Evolutionary conservation across 2,329 filamentous ascomycete species (phyloP), one percentile per base, ranked within the genome.

Genomic region (Stylonectria norvegica): DNA sequence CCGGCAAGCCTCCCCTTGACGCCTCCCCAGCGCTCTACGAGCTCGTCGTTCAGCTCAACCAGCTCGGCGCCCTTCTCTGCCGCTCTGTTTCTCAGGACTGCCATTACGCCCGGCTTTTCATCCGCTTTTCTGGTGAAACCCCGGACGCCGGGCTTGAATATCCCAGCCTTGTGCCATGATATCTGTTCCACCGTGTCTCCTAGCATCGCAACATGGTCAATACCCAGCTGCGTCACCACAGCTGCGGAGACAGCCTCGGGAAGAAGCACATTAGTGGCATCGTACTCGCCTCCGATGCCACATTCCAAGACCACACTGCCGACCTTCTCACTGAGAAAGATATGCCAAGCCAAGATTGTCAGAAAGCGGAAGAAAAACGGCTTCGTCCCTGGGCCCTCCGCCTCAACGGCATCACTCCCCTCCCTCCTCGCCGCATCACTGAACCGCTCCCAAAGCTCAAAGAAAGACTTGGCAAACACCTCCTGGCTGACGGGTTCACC

Each of bases 341-440:
- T 76, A 57, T 95, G 89, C 55, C 95, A 79, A 2, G 90, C 90
- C 69, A 96, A 77, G 25, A 98, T 73, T 0, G 91, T 96, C 58
- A 98, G 64, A 59, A 87, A 96, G 19, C 91, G 84, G 63, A 97
- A 97, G 65, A 94, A 97, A 36, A 89, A 86, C 0, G 93, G 93
- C 62, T 94, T 95, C 2, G 79, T 78, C 1, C 64, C 66, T 0
- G 81, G 72, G 0, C 79, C 78, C 11, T 72, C 72, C 0, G 71
- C 65, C 11, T 71, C 70, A 1, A 71, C 74, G 7, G 58, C 42
- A 8, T 49, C 41, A 33, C 56, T 56, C 1, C 61, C 65, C 2
- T 62, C 59, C 16, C 37, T 53, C 20, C 55, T 50, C 7, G 70
- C 69, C 0, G 68, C 58, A 28, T 60, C 56, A 0, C 67, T 72